Evolutionary conservation across 2,329 filamentous ascomycete genomes (phyloP).

Genomic region (Botryotinia calthae): DNA sequence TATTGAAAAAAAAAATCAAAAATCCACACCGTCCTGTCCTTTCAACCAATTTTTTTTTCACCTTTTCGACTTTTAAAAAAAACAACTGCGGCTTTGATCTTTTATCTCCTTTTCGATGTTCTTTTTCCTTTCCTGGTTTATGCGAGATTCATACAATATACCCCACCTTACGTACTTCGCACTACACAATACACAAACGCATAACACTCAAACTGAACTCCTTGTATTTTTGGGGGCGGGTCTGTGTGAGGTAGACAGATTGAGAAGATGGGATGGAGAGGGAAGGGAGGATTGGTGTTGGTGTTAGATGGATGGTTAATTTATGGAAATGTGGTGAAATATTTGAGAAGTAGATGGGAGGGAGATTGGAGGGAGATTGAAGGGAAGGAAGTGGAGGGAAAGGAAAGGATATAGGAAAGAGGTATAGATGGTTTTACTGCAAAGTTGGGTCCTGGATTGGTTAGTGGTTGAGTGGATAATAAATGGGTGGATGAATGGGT

Average conservation of each 20-base stretch:
- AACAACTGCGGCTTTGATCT: neutral
- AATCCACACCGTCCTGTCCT: constrained; percentile 38
- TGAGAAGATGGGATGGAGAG: neutral
- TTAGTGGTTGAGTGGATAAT: constrained; percentile 11
- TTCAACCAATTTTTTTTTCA: constrained; percentile 26
- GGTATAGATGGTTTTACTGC: neutral
- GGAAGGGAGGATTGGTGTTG: constrained; percentile 4
- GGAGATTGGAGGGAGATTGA: neutral
- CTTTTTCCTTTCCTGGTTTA: constrained; percentile 10
- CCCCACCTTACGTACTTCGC: constrained; percentile 11
- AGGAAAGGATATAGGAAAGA: neutral
- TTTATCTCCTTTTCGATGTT: constrained; percentile 19
- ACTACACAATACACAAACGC: neutral
- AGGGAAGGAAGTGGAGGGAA: neutral
- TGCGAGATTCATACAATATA: constrained; percentile 19
- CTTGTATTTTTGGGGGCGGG: neutral
- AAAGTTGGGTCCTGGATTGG: neutral
- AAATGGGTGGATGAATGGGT: neutral
- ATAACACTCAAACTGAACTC: constrained; percentile 1
- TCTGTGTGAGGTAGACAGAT: neutral
- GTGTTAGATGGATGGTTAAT: neutral
- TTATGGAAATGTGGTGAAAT: neutral
- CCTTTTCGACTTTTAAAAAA: constrained; percentile 23
- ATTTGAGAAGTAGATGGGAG: constrained; percentile 2
- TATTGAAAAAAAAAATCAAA: constrained; percentile 10